A percentile compares a stretch with the other conserved stretches of the same genome.
Conservation (phyloP, 140 eudicot species). For the Eryngium alpinum region DNA sequence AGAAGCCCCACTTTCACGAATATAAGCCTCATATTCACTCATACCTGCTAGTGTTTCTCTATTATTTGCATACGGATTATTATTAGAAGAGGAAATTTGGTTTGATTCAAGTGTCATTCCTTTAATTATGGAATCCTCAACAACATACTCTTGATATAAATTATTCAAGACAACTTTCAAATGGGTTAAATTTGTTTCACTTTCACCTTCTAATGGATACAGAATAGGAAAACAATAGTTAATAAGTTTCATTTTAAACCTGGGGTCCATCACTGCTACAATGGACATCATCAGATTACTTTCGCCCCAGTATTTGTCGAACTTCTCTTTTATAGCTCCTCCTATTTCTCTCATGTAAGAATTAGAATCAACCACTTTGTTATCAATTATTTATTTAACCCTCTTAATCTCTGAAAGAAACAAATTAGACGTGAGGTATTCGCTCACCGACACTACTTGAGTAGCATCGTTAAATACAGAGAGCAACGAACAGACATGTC, state of each 20-base stretch:
- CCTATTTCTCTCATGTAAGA: background rate
- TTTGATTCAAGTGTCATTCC: background rate
- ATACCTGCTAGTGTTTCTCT: background rate
- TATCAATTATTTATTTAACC: background rate
- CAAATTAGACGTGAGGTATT: background rate
- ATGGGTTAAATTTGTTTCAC: background rate
- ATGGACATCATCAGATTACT: background rate
- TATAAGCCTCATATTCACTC: background rate
- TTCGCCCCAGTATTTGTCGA: too few relatives aligned
- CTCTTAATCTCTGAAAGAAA: background rate
- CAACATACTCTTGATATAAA: background rate
- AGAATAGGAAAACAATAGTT: background rate
- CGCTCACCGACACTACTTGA: background rate
- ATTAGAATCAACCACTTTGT: background rate
- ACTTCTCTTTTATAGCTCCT: background rate
- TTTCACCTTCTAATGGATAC: background rate
- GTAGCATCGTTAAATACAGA: background rate
- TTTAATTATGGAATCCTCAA: background rate
- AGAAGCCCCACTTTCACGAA: background rate
- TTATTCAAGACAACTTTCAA: background rate
- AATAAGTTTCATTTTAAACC: background rate
- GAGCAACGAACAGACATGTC: background rate
- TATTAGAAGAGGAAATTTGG: background rate
- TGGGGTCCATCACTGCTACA: background rate
- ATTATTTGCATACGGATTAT: background rate